Conservation (phyloP, 805 yeast genomes). For the Metschnikowia gruessii region DNA sequence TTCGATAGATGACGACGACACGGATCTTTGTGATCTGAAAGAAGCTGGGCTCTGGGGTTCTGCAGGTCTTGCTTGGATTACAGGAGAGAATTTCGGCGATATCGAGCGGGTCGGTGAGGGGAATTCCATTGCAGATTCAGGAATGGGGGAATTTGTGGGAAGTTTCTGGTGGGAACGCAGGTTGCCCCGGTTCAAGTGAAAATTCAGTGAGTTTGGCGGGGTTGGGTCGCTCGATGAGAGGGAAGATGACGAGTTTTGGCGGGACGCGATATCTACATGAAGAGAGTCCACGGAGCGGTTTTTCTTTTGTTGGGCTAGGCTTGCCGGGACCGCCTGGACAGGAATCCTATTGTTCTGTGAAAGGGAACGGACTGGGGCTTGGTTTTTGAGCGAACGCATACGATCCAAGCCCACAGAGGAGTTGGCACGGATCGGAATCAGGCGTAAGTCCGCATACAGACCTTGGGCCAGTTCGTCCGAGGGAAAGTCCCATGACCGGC, state of each 20-base stretch:
- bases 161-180: slow-evolving; percentile 7
- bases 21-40: background rate
- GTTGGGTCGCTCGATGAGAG: slow-evolving; percentile 6
- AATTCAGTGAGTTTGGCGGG: background rate
- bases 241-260: slow-evolving; percentile 12
- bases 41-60: slow-evolving; percentile 1
- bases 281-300: slow-evolving; percentile 15
- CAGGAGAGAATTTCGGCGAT: background rate
- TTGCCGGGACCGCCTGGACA: slow-evolving; percentile 12
- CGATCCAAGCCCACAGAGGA: slow-evolving; percentile 19
- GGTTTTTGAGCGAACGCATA: slow-evolving; percentile 12
- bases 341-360: slow-evolving; percentile 10
- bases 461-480: slow-evolving; percentile 26
- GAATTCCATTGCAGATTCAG: slow-evolving; percentile 5
- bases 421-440: slow-evolving; percentile 17
- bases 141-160: slow-evolving; percentile 6
- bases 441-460: slow-evolving; percentile 10
- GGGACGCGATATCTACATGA: slow-evolving; percentile 15
- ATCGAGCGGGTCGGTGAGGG: background rate
- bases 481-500: slow-evolving; percentile 20
- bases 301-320: slow-evolving; percentile 19
- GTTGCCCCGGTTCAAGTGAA: background rate
- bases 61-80: background rate
- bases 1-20: slow-evolving; percentile 11
- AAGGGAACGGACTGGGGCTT: slow-evolving; percentile 9